Base-by-base conservation (phyloP, 2,329 filamentous ascomycete species). In the Cyanodermella asteris region DNA sequence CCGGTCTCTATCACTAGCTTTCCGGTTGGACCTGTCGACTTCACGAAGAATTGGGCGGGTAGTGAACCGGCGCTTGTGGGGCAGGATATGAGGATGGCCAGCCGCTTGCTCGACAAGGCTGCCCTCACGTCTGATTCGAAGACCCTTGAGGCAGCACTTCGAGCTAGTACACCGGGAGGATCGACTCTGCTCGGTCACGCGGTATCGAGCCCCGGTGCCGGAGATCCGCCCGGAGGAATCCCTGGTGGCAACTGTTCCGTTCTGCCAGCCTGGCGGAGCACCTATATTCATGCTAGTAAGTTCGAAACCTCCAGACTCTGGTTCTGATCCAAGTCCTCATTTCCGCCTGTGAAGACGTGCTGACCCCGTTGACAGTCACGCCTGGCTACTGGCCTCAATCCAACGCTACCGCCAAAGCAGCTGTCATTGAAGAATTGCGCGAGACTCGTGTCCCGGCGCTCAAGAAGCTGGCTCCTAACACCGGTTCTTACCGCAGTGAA, bases 191-290 rank as follows among this genome's bases (percentile, higher is more conserved):
- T 25, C 13, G 24, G 24, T 9, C 14, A 25, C 16, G 5, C 20
- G 5, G 16, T 21, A 6, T 12, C 16, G 5, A 18, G 24, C 7
- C 13, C 13, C 5, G 24, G 24, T 10, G 6, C 12, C 5, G 6
- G 24, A 13, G 13, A 25, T 23, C 16, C 12, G 6, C 10, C 5
- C n/a, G n/a, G n/a, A n/a, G n/a, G n/a, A n/a, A 6, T 13, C 7
- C 6, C 24, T n/a, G 43, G 58, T 1, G 49, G 60, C 3, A 53
- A 55, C 18, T n/a, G n/a, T n/a, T n/a, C n/a, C n/a, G n/a, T n/a
- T n/a, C n/a, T n/a, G n/a, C 59, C 60, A 0, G 56, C 56, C 0
- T 69, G 60, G 59, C 47, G 62, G 10, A 51, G 35, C 8, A 45
- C 55, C 0, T 44, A 46, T 27, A 31, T 47, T 17, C 36, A 42